Evolutionary conservation across 164 flowering plant species (phyloP), one percentile per base, ranked within the genome.

Genomic region (Vitis rotundifolia): DNA sequence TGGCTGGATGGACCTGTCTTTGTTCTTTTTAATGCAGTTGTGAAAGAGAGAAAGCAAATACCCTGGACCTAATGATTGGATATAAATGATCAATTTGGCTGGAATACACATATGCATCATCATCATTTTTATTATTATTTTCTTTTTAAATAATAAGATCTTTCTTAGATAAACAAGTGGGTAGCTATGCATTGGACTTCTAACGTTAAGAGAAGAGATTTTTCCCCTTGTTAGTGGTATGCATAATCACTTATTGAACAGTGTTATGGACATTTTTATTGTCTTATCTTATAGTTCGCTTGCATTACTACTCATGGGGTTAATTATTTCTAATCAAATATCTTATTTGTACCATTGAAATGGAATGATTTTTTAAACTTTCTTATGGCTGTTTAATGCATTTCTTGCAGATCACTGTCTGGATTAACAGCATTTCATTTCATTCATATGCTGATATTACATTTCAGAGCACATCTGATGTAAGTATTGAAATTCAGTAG

Each of bases 361-460:
- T 18, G 10, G 29, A 44, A n/a, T 64, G 31, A 56, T 0, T 57
- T 18, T 18, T 11, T 37, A 29, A 12, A 9, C 19, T 11, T 5
- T 9, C 13, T 28, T 0, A 14, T 59, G 48, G 8, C n/a, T 31
- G 55, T 29, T 64, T 19, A 18, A 55, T 47, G 11, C 31, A 29
- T 15, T 60, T 55, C 2, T 3, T 85, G 91, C 92, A 94, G 97
- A 90, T 94, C 56, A 80, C 79, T 44, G 70, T 92, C 31, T 94
- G 93, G 94, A 68, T 94, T 67, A 94, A 88, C 80, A 82, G 82
- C 77, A 59, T 92, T 66, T 87, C 97, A 4, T 92, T 92, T 72
- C 87, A 78, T 82, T 82, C 94, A 28, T 91, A 85, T 83, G 88
- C 95, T 68, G 95, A 89, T 74, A 81, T 92, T 68, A 68, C 79